phyloP scores from a whole-genome alignment of 139 green algal genomes.

The Edaphochlamys debaryana region DNA sequence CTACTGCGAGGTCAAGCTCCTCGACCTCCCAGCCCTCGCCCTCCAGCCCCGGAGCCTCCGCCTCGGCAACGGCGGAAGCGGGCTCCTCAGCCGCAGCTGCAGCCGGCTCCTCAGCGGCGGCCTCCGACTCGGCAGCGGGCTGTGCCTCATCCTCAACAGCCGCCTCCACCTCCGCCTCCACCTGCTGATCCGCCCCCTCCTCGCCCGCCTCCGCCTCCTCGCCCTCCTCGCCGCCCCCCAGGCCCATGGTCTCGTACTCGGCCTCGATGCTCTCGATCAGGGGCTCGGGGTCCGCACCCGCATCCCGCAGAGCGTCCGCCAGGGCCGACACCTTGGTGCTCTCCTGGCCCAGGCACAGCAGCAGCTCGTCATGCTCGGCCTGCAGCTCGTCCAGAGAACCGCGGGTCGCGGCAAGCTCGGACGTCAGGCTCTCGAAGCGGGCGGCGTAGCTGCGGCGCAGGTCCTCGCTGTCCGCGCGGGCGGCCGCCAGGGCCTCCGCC shows the following conservation, averaged over 20 bases:
- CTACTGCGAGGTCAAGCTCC: constrained; percentile 7
- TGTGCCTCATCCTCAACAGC: not conserved
- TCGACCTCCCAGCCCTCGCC: constrained; percentile 13
- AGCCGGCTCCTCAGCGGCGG: not conserved
- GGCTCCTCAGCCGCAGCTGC: not conserved
- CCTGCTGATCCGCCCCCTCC: not conserved
- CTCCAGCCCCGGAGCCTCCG: not conserved
- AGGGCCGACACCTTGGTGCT: constrained; percentile 46
- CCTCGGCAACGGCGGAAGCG: not conserved
- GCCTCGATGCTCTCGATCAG: constrained; percentile 42
- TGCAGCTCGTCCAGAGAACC: constrained; percentile 5
- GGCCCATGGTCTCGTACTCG: constrained; percentile 50
- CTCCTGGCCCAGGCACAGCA: constrained; percentile 60
- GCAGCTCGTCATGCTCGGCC: constrained; percentile 45
- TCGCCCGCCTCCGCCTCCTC: not conserved
- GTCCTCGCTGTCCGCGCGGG: not conserved
- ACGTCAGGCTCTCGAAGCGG: not conserved
- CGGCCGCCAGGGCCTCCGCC: constrained; percentile 5
- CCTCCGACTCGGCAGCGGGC: not conserved
- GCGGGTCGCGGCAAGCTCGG: constrained; percentile 28
- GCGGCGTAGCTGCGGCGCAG: constrained; percentile 9
- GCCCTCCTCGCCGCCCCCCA: not conserved
- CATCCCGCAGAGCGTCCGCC: constrained; percentile 36
- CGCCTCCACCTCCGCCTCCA: too few species aligned
- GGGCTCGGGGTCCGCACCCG: constrained; percentile 43